Percentiles rank a stretch among this genome's conserved stretches.
These are phyloP conservation scores for Neoconidiobolus thromboides DNA, from an alignment of 371 early-diverging fungal genomes.

Conservation along the genomic window DNA sequence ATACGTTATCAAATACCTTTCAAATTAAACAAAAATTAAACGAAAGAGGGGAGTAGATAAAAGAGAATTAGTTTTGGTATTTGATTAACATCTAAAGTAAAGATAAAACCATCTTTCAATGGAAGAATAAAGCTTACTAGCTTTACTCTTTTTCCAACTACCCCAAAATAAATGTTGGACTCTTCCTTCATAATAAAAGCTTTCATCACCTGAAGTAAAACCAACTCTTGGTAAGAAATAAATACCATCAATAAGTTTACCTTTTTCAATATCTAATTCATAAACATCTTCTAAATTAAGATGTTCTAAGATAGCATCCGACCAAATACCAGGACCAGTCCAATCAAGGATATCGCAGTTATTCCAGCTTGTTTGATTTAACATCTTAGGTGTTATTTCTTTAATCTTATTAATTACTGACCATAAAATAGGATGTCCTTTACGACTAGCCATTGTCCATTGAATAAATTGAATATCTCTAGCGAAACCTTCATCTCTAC, in stretches of 20 bases:
- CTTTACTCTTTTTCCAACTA: neutral
- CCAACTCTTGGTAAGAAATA: neutral
- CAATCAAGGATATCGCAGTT: neutral
- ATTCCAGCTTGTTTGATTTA: neutral
- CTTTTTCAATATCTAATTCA: too few species aligned
- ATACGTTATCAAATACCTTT: too few species aligned
- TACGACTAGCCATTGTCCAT: neutral
- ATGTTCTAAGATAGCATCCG: neutral
- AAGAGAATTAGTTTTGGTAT: too few species aligned
- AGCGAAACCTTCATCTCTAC: too few species aligned
- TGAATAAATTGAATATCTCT: neutral
- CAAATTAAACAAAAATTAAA: too few species aligned
- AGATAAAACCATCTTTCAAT: too few species aligned
- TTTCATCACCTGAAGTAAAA: neutral
- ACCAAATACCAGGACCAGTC: neutral
- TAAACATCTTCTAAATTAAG: neutral
- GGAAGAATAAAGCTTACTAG: too few species aligned
- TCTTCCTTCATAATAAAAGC: neutral
- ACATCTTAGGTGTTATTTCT: neutral
- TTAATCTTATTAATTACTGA: neutral
- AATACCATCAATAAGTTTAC: neutral
- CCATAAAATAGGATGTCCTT: neutral
- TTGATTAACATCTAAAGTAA: too few species aligned
- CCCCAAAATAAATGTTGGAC: neutral
- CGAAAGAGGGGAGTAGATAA: too few species aligned